Conservation (phyloP, 2,329 filamentous ascomycete genomes). For the Alternaria sp. region DNA sequence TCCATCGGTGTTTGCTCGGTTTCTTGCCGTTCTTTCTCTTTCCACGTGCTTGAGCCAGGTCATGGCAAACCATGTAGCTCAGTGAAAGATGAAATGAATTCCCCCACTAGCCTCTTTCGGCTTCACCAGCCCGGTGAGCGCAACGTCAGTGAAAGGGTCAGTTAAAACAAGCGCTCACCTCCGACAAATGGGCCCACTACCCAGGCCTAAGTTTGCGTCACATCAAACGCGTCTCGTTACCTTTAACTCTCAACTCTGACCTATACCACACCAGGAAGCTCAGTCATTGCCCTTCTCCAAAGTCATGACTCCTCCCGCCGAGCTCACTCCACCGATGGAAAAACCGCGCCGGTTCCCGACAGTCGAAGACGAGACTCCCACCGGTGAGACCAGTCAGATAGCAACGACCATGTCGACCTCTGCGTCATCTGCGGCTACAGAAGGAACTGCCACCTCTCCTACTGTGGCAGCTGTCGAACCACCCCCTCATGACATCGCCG, state of each 20-base stretch:
- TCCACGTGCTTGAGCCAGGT: neutral
- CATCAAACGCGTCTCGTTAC: neutral
- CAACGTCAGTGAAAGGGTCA: neutral
- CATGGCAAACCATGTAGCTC: neutral
- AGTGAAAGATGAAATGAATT: neutral
- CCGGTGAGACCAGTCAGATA: neutral
- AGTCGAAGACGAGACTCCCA: neutral
- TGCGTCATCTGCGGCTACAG: neutral
- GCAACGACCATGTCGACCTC: neutral
- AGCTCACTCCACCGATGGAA: neutral
- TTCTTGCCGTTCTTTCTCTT: neutral
- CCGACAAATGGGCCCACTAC: neutral
- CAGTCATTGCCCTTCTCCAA: neutral
- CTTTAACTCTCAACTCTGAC: neutral
- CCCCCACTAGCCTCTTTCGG: rapidly evolving
- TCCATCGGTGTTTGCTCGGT: neutral
- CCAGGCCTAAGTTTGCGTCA: neutral
- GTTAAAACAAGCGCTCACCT: neutral
- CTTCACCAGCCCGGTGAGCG: neutral
- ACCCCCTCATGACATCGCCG: neutral
- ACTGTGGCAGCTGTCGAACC: neutral
- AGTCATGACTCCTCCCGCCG: neutral
- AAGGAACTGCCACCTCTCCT: neutral
- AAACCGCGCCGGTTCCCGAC: neutral
- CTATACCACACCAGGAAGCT: neutral